phyloP scores from a whole-genome alignment of 1,284 basidiomycete genomes.

The Mycena sp. region DNA sequence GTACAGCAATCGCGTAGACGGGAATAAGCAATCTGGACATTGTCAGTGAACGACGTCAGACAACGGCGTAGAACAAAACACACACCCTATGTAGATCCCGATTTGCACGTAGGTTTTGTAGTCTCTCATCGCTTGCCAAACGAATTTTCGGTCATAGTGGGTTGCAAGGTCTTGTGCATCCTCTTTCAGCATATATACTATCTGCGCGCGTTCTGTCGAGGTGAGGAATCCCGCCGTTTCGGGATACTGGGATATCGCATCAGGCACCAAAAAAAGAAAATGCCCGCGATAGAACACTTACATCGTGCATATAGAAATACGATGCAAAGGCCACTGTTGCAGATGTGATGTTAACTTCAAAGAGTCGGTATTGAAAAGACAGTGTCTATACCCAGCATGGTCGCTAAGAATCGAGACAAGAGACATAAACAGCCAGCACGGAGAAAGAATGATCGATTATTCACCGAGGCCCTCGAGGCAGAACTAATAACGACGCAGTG shows the following conservation, averaged over 20 bases:
- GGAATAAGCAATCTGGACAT: slow-evolving; percentile 47
- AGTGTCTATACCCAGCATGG: slow-evolving; percentile 36
- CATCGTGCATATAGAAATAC: slow-evolving; percentile 51
- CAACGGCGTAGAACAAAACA: too few species aligned
- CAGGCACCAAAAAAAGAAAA: slow-evolving; percentile 31
- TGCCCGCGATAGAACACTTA: slow-evolving; percentile 22
- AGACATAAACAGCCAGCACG: slow-evolving; percentile 36
- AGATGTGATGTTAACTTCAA: neutral
- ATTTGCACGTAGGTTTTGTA: slow-evolving; percentile 53
- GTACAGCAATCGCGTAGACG: slow-evolving; percentile 60
- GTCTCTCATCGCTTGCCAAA: slow-evolving; percentile 48
- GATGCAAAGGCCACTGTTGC: slow-evolving; percentile 41
- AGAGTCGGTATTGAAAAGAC: neutral
- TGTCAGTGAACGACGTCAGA: neutral
- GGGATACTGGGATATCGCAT: slow-evolving; percentile 53
- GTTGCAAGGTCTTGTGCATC: slow-evolving; percentile 48
- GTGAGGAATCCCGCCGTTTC: slow-evolving; percentile 57
- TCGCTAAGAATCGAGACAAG: slow-evolving; percentile 46
- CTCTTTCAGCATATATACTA: slow-evolving; percentile 49
- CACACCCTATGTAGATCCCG: slow-evolving; percentile 55
- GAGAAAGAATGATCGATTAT: neutral
- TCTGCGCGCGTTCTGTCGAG: slow-evolving; percentile 43
- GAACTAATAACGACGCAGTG: slow-evolving; percentile 42
- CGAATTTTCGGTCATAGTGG: slow-evolving; percentile 46
- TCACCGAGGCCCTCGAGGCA: slow-evolving; percentile 48